Evolutionary conservation across 352 stramenopile genomes (phyloP), one percentile per base, ranked within the genome.

Genomic region (Sclerospora graminicola): DNA sequence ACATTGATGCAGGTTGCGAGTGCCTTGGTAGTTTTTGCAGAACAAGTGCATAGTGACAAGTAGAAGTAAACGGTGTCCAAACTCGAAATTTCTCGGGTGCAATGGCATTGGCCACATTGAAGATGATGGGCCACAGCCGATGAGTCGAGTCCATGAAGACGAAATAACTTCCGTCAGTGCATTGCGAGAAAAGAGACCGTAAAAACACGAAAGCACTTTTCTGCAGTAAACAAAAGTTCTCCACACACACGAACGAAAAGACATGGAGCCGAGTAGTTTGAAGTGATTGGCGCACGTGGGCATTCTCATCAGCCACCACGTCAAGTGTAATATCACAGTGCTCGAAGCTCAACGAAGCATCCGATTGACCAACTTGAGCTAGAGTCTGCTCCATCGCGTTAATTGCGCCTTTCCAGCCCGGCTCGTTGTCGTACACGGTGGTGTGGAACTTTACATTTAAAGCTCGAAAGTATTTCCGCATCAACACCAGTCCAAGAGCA

Each of bases 101-200:
- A 1, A 56, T 54, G 15, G 59, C 30, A 5, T 52, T 43, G 9
- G 68, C 66, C 20, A 84, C 60, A 4, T 66, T 45, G 35, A 60
- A 70, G 35, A 85, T 79, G 23, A 65, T 45, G 8, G 70, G 70
- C 74, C 74, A 86, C 19, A 86, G 51, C 7, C 74, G 70, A 60
- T 86, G 74, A 4, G 74, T 86, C 31, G 70, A 83, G 48, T 86
- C 73, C 9, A 60, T 81, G 44, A 82, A 86, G 32, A 83, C 52
- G 20, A 86, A 82, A 34, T 63, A 58, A 45, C 67, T 81, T 28
- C 54, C 63, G 1, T 52, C 30, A 5, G 21, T 41, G 15, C 68
- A 65, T 13, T 48, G 24, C 0, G 21, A 13, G 13, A 86, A 82
- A 0, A 86, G 55, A 29, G 67, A 73, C 9, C 63, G 68, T 0